Base-by-base conservation (phyloP, 768 basidiomycete species). In the Favolaschia claudopus region DNA sequence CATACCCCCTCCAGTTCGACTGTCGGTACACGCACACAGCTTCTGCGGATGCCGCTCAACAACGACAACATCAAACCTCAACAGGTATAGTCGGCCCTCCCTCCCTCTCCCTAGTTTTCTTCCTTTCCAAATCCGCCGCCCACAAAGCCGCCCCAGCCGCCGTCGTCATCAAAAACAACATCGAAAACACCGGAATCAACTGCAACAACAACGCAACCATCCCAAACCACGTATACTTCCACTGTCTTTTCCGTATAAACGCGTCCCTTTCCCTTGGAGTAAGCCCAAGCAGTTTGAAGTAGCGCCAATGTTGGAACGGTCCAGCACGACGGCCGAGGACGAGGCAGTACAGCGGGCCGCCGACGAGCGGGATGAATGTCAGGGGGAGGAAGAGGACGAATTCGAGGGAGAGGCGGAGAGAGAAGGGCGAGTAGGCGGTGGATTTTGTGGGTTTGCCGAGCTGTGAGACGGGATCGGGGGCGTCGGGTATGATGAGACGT, bases 191-290 rank as follows among this genome's bases (percentile, higher is more conserved):
- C 0, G 63, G 63, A 4, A 64, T 33, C 3, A 64, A 50, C 54
- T 64, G 63, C 33, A 64, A 34, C 36, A 60, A 44, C 49, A 56
- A 58, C 29, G 63, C 44, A 3, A 64, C 55, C 58, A 53, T 60
- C 14, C 63, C 63, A 28, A 64, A 64, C 63, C 63, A 64, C 17
- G 63, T 64, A 32, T 64, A 64, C 50, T 64, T 64, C 63, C 63
- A 64, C 49, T 42, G 47, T 31, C 63, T 13, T 40, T 57, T 60
- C 9, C 29, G 43, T 0, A 60, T 29, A 19, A 56, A 55, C 22
- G 56, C 55, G 0, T 32, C 37, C 31, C 50, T 48, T 34, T 56
- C 24, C 15, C 28, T 34, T 2, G 36, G 24, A 19, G 37, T 47
- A 20, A 64, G 24, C 3, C 58, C 63, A 1, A 56, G 49, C 10